phyloP scores from a whole-genome alignment of 345 rosid genomes.

The Ceriops decandra region DNA sequence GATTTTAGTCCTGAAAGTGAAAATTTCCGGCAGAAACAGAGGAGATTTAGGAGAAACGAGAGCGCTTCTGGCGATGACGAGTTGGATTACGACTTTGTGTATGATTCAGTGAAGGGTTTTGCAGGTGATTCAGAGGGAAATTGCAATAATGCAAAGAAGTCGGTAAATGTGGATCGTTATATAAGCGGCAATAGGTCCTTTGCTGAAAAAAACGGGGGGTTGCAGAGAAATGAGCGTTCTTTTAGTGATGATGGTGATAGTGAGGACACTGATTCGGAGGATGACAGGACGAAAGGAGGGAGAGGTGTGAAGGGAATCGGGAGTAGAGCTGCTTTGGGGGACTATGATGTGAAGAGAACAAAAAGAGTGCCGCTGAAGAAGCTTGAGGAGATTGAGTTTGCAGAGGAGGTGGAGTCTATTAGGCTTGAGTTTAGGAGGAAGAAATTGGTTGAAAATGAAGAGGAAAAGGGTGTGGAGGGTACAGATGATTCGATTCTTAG shows the following conservation, averaged over 20 bases:
- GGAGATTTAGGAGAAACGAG: conserved; percentile 38
- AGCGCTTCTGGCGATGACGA: conserved; percentile 67
- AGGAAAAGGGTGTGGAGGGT: conserved; percentile 13
- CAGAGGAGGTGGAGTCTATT: conserved; percentile 48
- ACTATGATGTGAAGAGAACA: conserved; percentile 58
- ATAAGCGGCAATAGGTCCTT: background rate
- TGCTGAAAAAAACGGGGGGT: conserved; percentile 17
- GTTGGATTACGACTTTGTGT: conserved; percentile 16
- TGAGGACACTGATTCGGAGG: conserved; percentile 23
- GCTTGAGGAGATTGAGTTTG: conserved; percentile 48
- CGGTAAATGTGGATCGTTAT: background rate
- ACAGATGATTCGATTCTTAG: conserved; percentile 54
- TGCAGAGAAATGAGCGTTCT: conserved; percentile 49
- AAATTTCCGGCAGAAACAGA: conserved; percentile 14
- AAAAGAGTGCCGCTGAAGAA: conserved; percentile 62
- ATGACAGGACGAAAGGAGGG: conserved; percentile 37
- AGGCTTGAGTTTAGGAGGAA: conserved; percentile 55
- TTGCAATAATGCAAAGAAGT: background rate
- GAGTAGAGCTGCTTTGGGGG: conserved; percentile 70
- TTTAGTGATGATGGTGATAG: conserved; percentile 44
- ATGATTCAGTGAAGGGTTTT: background rate
- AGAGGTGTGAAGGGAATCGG: conserved; percentile 51
- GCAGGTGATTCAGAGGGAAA: background rate
- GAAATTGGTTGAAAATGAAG: conserved; percentile 36
- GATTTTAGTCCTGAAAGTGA: conserved; percentile 4